Percentiles rank a stretch among this genome's conserved stretches.
phyloP scores from a whole-genome alignment of 306 rosid genomes.

The Fragaria iinumae region DNA sequence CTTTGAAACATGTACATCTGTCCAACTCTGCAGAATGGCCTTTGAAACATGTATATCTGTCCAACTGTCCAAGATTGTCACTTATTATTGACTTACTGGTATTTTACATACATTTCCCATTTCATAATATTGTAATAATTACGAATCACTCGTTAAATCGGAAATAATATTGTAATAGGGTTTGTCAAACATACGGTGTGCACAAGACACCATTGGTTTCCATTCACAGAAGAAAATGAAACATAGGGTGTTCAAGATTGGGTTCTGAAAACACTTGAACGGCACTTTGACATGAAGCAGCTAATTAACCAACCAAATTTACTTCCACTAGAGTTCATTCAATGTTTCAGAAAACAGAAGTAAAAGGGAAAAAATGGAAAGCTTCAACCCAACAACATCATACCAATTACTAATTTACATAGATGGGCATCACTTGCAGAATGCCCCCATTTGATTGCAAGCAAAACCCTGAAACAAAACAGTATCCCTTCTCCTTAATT shows the following conservation, averaged over 20 bases:
- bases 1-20: background rate
- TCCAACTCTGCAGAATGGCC: background rate
- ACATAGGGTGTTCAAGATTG: too few relatives aligned
- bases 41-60: background rate
- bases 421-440: constrained; percentile 19
- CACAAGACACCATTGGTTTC: background rate
- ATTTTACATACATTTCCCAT: background rate
- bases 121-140: background rate
- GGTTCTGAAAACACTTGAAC: too few relatives aligned
- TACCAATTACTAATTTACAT: constrained; percentile 25
- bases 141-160: too few relatives aligned
- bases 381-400: constrained; percentile 15
- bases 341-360: constrained; percentile 8
- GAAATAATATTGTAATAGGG: background rate
- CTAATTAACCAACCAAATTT: constrained; percentile 11
- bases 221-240: too few relatives aligned
- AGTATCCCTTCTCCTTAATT: background rate
- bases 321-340: background rate
- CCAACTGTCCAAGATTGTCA: background rate
- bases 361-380: background rate
- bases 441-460: constrained; percentile 17
- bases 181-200: background rate
- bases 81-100: background rate
- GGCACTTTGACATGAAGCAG: background rate
- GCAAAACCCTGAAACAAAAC: constrained; percentile 22